Base-by-base conservation (phyloP, 768 basidiomycete species). In the Podaxis mareebaensis region DNA sequence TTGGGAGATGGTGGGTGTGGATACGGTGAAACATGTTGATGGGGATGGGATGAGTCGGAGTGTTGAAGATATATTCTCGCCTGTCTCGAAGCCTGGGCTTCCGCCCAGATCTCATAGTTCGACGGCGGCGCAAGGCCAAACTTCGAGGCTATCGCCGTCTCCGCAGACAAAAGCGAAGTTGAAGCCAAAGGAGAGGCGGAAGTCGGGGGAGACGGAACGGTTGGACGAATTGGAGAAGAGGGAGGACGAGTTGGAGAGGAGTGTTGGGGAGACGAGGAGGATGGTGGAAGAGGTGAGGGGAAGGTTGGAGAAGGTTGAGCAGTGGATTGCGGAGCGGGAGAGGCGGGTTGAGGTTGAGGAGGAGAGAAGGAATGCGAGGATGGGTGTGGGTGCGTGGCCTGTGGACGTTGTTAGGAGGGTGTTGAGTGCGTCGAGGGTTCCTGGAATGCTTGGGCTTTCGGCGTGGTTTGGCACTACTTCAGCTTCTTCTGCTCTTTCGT, bases 1-100 rank as follows among this genome's bases (percentile, higher is more conserved):
- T 56, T 63, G 61, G 61, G 54, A 63, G 54, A 63, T 56, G 53
- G 10, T 57, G 13, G 28, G 51, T 49, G 54, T 63, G n/a, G 54
- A 63, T 30, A 63, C 61, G 44, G 36, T 63, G 20, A 57, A 63
- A 51, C 46, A 56, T 22, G 53, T 62, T 24, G 61, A 48, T 36
- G 53, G 33, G 15, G 36, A 28, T 13, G 30, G 33, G 12, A 30
- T 36, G 46, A 39, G 46, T n/a, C 49, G 36, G 54, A 56, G 61
- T 49, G 38, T 63, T 38, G 61, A 51, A 38, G 61, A 57, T 52
- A 51, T 57, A 38, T 57, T 56, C 46, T 63, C 61, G 22, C 44
- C 58, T 48, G 46, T 48, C 1, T n/a, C 12, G 15, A 20, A 13
- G 17, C 22, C n/a, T n/a, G 48, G 1, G 20, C 26, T 20, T 51